Conservation (phyloP, 768 basidiomycete species). For the Trametes meyenii region DNA sequence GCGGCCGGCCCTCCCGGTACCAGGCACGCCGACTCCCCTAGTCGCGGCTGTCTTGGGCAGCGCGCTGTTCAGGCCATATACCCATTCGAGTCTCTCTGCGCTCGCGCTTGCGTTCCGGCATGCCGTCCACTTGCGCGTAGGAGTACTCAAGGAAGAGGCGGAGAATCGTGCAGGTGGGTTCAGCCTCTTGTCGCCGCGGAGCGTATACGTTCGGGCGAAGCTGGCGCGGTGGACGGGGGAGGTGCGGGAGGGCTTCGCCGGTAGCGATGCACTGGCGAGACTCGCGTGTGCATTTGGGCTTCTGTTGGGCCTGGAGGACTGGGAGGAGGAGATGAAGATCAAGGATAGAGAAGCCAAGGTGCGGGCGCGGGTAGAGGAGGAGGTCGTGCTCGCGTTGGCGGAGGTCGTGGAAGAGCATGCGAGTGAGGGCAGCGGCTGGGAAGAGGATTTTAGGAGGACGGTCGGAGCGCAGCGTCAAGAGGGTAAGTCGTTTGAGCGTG, state of each 20-base stretch:
- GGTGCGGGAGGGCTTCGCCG: conserved; percentile 40
- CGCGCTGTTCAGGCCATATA: conserved; percentile 53
- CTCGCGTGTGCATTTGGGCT: conserved; percentile 68
- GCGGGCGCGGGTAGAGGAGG: conserved; percentile 58
- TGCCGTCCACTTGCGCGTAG: conserved; percentile 57
- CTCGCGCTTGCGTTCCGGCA: conserved; percentile 61
- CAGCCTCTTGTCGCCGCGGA: conserved; percentile 35
- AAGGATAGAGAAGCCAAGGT: conserved; percentile 31
- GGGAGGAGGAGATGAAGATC: conserved; percentile 37
- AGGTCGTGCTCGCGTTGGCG: conserved; percentile 68
- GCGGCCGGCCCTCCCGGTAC: conserved; percentile 33
- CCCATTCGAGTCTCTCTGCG: conserved; percentile 49
- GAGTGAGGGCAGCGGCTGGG: conserved; percentile 49
- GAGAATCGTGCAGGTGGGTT: conserved; percentile 21
- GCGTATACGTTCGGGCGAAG: conserved; percentile 37
- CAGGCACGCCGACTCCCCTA: conserved; percentile 53
- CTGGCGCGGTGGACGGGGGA: conserved; percentile 32
- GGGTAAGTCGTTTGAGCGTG: conserved; percentile 26
- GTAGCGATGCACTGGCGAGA: conserved; percentile 63
- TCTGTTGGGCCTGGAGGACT: conserved; percentile 64
- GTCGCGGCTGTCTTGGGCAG: conserved; percentile 59
- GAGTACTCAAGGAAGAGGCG: conserved; percentile 40
- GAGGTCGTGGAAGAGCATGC: conserved; percentile 70
- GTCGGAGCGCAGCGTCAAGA: conserved; percentile 49
- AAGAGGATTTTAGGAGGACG: conserved; percentile 58